A percentile compares a stretch with the other conserved stretches of the same genome.
Conservation (phyloP, 768 basidiomycete species). For the Lentinula lateritia region DNA sequence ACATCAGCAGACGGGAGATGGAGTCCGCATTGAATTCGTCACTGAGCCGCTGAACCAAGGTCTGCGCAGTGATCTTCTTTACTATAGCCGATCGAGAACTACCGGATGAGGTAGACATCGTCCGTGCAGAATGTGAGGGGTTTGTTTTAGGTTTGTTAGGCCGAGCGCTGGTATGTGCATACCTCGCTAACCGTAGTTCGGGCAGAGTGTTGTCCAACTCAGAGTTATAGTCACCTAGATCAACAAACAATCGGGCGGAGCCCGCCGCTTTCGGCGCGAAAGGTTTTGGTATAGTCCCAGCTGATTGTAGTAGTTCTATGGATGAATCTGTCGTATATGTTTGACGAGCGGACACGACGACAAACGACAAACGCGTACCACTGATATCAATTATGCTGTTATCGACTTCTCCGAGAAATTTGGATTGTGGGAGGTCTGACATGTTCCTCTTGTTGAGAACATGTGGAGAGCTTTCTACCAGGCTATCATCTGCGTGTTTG, state of each 20-base stretch:
- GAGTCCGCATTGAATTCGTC: slow-evolving; percentile 40
- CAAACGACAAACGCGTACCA: not conserved
- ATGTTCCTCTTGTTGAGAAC: not conserved
- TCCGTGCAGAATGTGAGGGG: not conserved
- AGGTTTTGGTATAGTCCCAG: not conserved
- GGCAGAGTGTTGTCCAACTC: slow-evolving; percentile 2
- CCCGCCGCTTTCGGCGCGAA: not conserved
- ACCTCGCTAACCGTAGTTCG: not conserved
- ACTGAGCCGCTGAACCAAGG: not conserved
- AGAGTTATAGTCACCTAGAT: slow-evolving; percentile 1
- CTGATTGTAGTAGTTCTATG: not conserved
- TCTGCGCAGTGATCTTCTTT: not conserved
- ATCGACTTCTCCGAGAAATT: not conserved
- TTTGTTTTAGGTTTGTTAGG: not conserved
- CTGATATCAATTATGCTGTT: slow-evolving; percentile 6
- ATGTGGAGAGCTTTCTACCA: not conserved
- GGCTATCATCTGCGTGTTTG: not conserved
- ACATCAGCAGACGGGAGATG: slow-evolving; percentile 44
- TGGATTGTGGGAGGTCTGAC: no score
- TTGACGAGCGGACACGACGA: not conserved
- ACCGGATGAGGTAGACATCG: not conserved
- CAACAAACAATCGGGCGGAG: not conserved
- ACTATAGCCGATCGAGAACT: not conserved
- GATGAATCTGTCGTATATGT: not conserved
- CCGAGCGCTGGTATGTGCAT: not conserved